phyloP scores from a whole-genome alignment of 2,329 filamentous ascomycete genomes.

The Gremmenia infestans region DNA sequence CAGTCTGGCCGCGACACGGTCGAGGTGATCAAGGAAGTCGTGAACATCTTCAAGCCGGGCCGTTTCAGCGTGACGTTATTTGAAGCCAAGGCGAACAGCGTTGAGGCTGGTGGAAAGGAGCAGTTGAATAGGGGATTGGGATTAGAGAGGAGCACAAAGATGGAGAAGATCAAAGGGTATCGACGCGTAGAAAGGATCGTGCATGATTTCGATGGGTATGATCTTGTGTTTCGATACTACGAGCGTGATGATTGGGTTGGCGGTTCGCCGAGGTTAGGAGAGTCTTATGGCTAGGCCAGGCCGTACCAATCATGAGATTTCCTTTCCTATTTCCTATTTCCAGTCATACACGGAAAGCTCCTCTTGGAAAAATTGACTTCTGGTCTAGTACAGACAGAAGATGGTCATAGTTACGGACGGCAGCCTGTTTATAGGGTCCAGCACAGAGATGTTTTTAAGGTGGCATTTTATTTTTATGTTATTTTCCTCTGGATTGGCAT shows the following conservation, averaged over 20 bases:
- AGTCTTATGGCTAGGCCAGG: slow-evolving; percentile 20
- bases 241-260: slow-evolving; percentile 73
- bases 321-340: background rate
- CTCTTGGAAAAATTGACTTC: too few relatives aligned
- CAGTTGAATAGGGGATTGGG: slow-evolving; percentile 35
- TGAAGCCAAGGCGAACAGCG: slow-evolving; percentile 65
- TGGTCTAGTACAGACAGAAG: too few relatives aligned
- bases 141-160: slow-evolving; percentile 39
- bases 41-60: slow-evolving; percentile 94
- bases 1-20: slow-evolving; percentile 84
- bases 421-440: too few relatives aligned
- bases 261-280: slow-evolving; percentile 29
- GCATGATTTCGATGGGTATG: slow-evolving; percentile 95
- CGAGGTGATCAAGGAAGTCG: slow-evolving; percentile 89
- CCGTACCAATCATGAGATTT: background rate
- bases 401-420: too few relatives aligned
- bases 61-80: slow-evolving; percentile 96
- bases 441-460: too few relatives aligned
- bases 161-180: slow-evolving; percentile 78
- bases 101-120: slow-evolving; percentile 10
- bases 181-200: slow-evolving; percentile 89
- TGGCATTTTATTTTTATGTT: too few relatives aligned
- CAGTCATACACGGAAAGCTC: background rate
- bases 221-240: slow-evolving; percentile 94
- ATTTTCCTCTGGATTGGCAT: too few relatives aligned